Evolutionary conservation across 495 filamentous ascomycete genomes (phyloP), one percentile per base, ranked within the genome.

Genomic region (Penicillium fimorum): DNA sequence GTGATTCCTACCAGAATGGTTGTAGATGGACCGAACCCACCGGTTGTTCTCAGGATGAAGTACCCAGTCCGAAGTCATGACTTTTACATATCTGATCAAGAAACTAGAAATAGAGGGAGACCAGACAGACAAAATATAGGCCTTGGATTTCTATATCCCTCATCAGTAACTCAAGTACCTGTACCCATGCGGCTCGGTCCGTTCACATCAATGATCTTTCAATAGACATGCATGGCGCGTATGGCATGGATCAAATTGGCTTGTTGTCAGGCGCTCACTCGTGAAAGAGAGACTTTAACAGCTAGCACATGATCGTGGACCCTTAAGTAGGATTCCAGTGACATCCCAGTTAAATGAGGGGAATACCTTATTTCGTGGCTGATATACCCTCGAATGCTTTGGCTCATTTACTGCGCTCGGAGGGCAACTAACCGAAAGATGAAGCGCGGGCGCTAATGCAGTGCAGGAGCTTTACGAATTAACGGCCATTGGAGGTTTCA

Each of bases 381-480:
- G 33, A 25, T 41, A 27, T 29, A 40, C 22, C 22, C 15, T 50
- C 0, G 5, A 17, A 11, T 37, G 15, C 5, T 12, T 27, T 22
- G 22, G 32, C 33, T n/a, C 6, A n/a, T 15, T 50, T 50, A 17
- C 2, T 22, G 22, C 22, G 22, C 22, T 22, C 22, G 22, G 22
- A 2, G 29, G 46, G 46, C 15, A 15, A 41, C 48, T 35, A 50
- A 50, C 17, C 5, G 15, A 25, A 27, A 8, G 24, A 12, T 15
- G 24, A 46, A 46, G 51, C 40, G 30, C 43, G 18, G 47, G 57
- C 51, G 51, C 51, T 60, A 55, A 55, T 45, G 43, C 43, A 30
- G 12, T 30, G 11, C 22, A 22, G 41, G 50, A 40, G 3, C 9
- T 4, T 22, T 15, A n/a, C 33, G 45, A 51, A 59, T 17, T 24